phyloP scores from a whole-genome alignment of 768 basidiomycete genomes.

The Collybiopsis luxurians region DNA sequence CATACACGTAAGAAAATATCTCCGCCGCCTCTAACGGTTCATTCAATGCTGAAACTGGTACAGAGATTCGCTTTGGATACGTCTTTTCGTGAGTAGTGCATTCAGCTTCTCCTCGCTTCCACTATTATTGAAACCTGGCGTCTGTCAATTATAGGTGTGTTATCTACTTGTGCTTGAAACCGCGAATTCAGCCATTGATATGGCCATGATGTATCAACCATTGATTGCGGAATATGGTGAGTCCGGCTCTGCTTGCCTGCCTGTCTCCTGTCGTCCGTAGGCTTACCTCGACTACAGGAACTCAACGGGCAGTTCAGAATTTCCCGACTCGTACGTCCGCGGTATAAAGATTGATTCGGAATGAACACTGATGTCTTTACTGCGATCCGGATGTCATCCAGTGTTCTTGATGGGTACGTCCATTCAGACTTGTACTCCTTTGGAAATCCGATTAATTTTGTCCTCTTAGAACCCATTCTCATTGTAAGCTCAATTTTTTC shows the following conservation, averaged over 20 bases:
- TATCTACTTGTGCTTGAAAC: conserved; percentile 42
- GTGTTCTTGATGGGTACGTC: conserved; percentile 24
- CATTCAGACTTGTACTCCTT: conserved; percentile 11
- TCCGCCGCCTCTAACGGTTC: not conserved
- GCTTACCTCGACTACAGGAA: conserved; percentile 18
- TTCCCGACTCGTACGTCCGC: conserved; percentile 23
- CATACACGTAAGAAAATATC: not conserved
- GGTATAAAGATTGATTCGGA: not conserved
- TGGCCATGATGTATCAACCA: conserved; percentile 46
- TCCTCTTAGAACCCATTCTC: not conserved
- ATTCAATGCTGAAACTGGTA: not conserved
- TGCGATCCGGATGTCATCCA: no score
- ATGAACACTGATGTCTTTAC: no score
- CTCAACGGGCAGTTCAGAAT: conserved; percentile 27
- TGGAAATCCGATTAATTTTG: conserved; percentile 1
- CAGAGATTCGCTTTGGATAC: conserved; percentile 42
- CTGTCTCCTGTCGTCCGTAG: not conserved
- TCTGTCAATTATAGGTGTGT: conserved; percentile 27
- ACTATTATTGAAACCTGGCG: not conserved
- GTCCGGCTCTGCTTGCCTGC: conserved; percentile 1
- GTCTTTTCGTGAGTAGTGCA: conserved; percentile 30
- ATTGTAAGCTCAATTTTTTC: not conserved
- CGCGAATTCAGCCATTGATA: conserved; percentile 41
- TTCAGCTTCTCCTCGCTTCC: not conserved
- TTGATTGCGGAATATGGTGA: conserved; percentile 40